Conservation (phyloP, 331 rosid genomes). For the Acacia pycnantha region DNA sequence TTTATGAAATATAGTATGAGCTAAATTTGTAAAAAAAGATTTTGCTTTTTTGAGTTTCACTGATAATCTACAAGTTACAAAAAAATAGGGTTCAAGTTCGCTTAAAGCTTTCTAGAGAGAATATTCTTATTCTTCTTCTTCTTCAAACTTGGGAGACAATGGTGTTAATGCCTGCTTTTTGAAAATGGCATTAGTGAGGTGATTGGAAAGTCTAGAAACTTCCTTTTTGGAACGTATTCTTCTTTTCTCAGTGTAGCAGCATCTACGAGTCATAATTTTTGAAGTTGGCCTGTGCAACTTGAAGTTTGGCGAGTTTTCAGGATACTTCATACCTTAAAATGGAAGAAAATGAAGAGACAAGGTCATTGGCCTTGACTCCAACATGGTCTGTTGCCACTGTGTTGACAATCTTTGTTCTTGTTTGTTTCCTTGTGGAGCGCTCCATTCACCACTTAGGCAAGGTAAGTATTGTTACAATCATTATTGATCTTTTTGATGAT, state of each 20-base stretch:
- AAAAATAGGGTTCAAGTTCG: not conserved
- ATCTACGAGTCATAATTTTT: not conserved
- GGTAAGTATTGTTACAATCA: conserved; percentile 49
- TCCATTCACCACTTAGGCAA: conserved; percentile 81
- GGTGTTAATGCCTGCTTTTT: not conserved
- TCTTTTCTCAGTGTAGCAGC: not conserved
- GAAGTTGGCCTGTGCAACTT: not conserved
- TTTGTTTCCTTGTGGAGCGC: conserved; percentile 89
- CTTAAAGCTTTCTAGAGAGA: not conserved
- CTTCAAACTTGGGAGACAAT: conserved; percentile 8
- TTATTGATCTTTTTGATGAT: not conserved
- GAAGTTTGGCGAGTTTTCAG: conserved; percentile 31
- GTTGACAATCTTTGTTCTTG: conserved; percentile 84
- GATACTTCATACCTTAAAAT: conserved; percentile 37
- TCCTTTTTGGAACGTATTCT: not conserved
- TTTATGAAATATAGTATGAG: conserved; percentile 5
- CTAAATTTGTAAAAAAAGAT: conserved; percentile 26
- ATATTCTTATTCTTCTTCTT: not conserved
- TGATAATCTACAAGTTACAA: not conserved
- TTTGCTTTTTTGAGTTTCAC: not conserved
- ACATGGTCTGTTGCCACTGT: conserved; percentile 99
- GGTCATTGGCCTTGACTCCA: conserved; percentile 97
- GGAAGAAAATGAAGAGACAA: conserved; percentile 56
- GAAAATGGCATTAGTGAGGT: conserved; percentile 2
- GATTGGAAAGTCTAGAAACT: conserved; percentile 25